Conservation (phyloP, 106 monocot genomes). For the Allium cepa region DNA sequence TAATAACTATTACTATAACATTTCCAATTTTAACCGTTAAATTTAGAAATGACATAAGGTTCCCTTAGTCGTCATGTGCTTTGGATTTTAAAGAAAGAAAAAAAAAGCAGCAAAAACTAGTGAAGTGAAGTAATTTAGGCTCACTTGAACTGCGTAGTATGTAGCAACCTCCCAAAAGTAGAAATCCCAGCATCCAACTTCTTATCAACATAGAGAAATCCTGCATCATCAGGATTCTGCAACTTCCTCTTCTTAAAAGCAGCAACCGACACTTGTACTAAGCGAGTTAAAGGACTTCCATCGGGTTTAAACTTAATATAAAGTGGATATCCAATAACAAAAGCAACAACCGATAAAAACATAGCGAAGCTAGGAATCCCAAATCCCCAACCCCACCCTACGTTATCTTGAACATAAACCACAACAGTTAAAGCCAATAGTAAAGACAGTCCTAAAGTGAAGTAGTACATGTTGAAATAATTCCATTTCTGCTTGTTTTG, state of each 20-base stretch:
- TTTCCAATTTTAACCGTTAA: too few species aligned
- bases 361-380: constrained; percentile 57
- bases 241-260: constrained; percentile 51
- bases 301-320: constrained; percentile 42
- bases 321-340: constrained; percentile 48
- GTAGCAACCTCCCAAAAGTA: constrained; percentile 32
- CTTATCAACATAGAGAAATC: constrained; percentile 38
- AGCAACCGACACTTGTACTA: constrained; percentile 35
- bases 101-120: too few species aligned
- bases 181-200: constrained; percentile 59
- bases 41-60: too few species aligned
- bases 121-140: neutral
- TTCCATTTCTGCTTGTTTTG: constrained; percentile 12
- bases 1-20: too few species aligned
- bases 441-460: constrained; percentile 35
- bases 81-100: too few species aligned
- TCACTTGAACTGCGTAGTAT: constrained; percentile 32
- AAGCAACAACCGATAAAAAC: constrained; percentile 42
- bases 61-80: too few species aligned
- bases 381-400: constrained; percentile 69
- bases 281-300: constrained; percentile 34
- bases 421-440: constrained; percentile 49
- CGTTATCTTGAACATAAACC: constrained; percentile 74
- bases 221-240: constrained; percentile 7
- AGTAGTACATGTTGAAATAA: constrained; percentile 82